These are phyloP conservation scores for Shiraia bambusicola DNA, from an alignment of 2,329 filamentous ascomycete genomes.

Conservation along the genomic window DNA sequence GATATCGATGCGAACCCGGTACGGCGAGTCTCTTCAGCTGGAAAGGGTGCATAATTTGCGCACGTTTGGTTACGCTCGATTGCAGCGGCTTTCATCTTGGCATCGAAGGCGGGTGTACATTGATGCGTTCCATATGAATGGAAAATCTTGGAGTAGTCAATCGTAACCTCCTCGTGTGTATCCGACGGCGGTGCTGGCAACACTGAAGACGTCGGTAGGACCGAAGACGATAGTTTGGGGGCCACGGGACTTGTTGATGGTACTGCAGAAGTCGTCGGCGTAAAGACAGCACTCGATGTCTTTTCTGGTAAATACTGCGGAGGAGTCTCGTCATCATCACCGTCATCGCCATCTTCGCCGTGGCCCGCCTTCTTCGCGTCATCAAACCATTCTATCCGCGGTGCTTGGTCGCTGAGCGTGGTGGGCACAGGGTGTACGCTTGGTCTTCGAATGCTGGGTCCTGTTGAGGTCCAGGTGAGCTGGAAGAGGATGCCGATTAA, in stretches of 20 bases:
- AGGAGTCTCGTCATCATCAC: background rate
- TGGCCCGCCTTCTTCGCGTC: constrained; percentile 4
- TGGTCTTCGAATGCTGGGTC: background rate
- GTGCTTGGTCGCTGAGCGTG: background rate
- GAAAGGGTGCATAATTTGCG: constrained; percentile 16
- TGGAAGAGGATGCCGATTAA: constrained; percentile 9
- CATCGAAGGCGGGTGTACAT: constrained; percentile 16
- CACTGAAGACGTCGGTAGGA: background rate
- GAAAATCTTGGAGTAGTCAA: constrained; percentile 10
- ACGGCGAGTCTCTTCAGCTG: constrained; percentile 10
- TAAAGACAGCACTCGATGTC: background rate
- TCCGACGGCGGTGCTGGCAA: background rate
- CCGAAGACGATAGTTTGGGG: background rate
- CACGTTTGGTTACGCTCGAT: constrained; percentile 14
- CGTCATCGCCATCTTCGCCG: constrained; percentile 2
- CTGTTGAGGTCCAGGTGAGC: constrained; percentile 2
- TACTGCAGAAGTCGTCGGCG: background rate
- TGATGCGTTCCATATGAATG: constrained; percentile 17
- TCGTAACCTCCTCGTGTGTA: no score
- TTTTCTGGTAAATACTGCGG: constrained; percentile 2
- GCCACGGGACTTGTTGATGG: background rate
- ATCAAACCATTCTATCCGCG: constrained; percentile 4
- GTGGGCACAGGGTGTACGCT: background rate
- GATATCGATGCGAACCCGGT: constrained; percentile 43
- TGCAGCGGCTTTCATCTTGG: constrained; percentile 9